phyloP scores from a whole-genome alignment of 225 moss, liverwort and hornwort species.

The Ulota crispa region DNA sequence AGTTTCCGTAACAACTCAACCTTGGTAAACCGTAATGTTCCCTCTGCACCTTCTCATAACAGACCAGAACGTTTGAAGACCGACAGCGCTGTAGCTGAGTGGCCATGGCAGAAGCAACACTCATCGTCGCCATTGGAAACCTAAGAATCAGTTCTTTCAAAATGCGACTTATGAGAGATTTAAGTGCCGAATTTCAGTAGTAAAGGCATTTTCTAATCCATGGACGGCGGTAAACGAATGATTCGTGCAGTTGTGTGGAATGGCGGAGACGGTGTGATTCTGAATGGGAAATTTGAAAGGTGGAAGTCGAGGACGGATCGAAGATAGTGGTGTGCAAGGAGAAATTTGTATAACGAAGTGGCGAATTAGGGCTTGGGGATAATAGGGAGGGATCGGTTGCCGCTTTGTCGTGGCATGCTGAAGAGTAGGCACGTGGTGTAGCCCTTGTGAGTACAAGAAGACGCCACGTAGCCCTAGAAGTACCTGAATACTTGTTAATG shows the following conservation, averaged over 20 bases:
- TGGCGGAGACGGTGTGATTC: neutral
- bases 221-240: neutral
- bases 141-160: neutral
- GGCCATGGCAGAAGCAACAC: neutral
- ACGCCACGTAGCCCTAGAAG: neutral
- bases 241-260: neutral
- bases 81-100: neutral
- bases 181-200: neutral
- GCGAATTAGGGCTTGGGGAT: neutral
- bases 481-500: neutral
- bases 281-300: neutral
- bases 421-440: neutral
- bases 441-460: neutral
- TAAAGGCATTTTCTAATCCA: neutral
- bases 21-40: neutral
- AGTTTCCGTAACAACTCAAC: neutral
- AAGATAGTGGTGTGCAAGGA: neutral
- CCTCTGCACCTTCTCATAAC: neutral
- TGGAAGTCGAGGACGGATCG: neutral
- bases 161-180: neutral
- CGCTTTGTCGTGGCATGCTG: constrained; percentile 1
- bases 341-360: neutral
- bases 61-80: neutral
- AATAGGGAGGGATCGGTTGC: neutral
- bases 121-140: neutral